Percentiles rank a stretch among this genome's conserved stretches.
Conservation (phyloP, 2,329 filamentous ascomycete genomes). For the Fusarium succisae region DNA sequence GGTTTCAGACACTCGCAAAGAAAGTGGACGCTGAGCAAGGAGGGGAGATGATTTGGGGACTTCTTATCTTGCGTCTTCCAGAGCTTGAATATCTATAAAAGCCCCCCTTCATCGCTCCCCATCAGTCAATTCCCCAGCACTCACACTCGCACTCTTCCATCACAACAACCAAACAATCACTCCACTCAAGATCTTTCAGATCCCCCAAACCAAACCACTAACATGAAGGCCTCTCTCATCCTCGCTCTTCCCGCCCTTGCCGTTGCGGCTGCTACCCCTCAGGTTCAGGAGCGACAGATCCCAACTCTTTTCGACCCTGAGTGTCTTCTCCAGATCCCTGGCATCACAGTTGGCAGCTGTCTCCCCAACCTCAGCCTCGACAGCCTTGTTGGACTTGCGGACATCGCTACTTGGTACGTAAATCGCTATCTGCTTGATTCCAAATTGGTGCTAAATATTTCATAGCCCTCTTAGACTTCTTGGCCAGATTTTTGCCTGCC, state of each 20-base stretch:
- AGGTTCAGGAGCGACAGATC: background rate
- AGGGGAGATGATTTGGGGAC: rapidly evolving
- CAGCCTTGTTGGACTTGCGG: background rate
- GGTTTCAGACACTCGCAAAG: too few species aligned
- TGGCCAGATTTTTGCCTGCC: too few species aligned
- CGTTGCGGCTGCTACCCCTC: background rate
- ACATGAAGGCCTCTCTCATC: background rate
- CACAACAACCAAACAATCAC: background rate
- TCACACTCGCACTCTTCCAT: background rate
- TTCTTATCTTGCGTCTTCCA: rapidly evolving
- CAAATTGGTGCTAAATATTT: too few species aligned
- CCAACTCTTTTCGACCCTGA: rapidly evolving
- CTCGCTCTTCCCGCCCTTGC: background rate
- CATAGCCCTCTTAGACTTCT: background rate
- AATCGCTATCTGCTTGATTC: too few species aligned
- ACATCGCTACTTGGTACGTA: too few species aligned
- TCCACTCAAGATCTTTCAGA: background rate
- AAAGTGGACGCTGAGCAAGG: rapidly evolving
- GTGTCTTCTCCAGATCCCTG: rapidly evolving
- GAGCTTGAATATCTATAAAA: conserved; percentile 8
- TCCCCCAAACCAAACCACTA: background rate
- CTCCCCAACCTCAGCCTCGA: background rate
- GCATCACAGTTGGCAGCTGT: rapidly evolving
- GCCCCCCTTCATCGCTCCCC: rapidly evolving
- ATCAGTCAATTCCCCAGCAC: background rate